Evolutionary conservation across 1,139 yeast species (phyloP).

Genomic region (Candida mesenterica): DNA sequence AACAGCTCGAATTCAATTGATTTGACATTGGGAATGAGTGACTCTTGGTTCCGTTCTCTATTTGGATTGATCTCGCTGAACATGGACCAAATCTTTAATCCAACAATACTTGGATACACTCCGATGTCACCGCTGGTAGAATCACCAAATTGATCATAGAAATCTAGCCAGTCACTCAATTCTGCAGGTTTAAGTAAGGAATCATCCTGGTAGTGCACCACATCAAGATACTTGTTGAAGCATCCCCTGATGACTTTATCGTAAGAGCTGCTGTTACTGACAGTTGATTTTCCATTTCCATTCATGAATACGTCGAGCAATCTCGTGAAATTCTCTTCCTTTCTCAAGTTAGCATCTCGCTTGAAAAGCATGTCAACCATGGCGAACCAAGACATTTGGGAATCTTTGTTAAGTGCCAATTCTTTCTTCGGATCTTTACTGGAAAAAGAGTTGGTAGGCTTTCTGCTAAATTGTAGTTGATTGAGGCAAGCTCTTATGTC

Average conservation of each 20-base stretch:
- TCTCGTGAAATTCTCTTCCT: constrained; percentile 45
- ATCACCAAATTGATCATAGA: constrained; percentile 52
- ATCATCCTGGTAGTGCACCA: constrained; percentile 60
- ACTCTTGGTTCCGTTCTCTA: constrained; percentile 21
- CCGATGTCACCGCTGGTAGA: constrained; percentile 37
- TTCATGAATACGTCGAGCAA: constrained; percentile 35
- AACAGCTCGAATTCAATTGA: constrained; percentile 44
- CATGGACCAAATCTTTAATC: constrained; percentile 61
- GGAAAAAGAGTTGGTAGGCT: constrained; percentile 14
- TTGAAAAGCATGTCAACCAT: constrained; percentile 55
- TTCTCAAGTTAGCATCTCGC: constrained; percentile 46
- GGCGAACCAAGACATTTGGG: constrained; percentile 59
- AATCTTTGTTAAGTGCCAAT: constrained; percentile 43
- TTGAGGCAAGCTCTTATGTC: constrained; percentile 88
- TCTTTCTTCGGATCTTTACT: constrained; percentile 24
- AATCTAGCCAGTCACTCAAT: constrained; percentile 76
- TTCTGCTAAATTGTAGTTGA: constrained; percentile 67
- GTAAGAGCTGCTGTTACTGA: constrained; percentile 44
- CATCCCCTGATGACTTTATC: constrained; percentile 75
- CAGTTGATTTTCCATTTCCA: constrained; percentile 41
- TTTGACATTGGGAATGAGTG: constrained; percentile 37
- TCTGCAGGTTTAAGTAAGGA: constrained; percentile 58
- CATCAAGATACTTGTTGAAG: constrained; percentile 59
- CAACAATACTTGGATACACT: constrained; percentile 56
- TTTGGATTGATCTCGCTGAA: constrained; percentile 61